A percentile compares a stretch with the other conserved stretches of the same genome.
These are phyloP conservation scores for Musa acuminata DNA, from an alignment of 176 grass and related monocot genomes.

Conservation along the genomic window DNA sequence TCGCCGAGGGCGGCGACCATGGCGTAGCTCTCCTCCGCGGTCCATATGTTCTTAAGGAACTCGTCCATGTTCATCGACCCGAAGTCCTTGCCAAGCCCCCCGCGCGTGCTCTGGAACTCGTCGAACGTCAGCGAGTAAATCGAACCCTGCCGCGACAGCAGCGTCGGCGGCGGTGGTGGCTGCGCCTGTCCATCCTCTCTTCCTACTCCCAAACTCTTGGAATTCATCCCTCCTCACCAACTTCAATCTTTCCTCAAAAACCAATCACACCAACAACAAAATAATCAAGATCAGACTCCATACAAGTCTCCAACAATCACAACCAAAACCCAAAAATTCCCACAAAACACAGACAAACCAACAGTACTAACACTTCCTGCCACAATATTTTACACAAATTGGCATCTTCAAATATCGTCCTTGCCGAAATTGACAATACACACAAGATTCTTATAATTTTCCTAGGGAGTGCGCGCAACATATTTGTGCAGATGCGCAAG, in stretches of 20 bases:
- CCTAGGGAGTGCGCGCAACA: too few species aligned
- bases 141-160: slow-evolving; percentile 58
- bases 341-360: too few species aligned
- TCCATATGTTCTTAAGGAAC: slow-evolving; percentile 72
- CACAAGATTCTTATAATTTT: too few species aligned
- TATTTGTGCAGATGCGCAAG: too few species aligned
- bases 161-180: slow-evolving; percentile 35
- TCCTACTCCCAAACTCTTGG: slow-evolving; percentile 3
- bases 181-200: slow-evolving; percentile 25
- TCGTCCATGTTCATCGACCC: slow-evolving; percentile 95
- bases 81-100: slow-evolving; percentile 61
- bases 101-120: slow-evolving; percentile 59
- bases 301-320: too few species aligned
- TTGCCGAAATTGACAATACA: too few species aligned
- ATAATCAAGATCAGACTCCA: too few species aligned
- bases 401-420: too few species aligned
- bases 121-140: slow-evolving; percentile 79
- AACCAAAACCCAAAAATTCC: too few species aligned
- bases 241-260: not conserved
- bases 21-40: slow-evolving; percentile 45
- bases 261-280: not conserved
- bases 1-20: not conserved
- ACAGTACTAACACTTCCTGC: too few species aligned
- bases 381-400: too few species aligned
- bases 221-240: slow-evolving; percentile 36